A percentile compares a stretch with the other conserved stretches of the same genome.
phyloP scores from a whole-genome alignment of 2,329 filamentous ascomycete species.

The Xylariaceae sp. region DNA sequence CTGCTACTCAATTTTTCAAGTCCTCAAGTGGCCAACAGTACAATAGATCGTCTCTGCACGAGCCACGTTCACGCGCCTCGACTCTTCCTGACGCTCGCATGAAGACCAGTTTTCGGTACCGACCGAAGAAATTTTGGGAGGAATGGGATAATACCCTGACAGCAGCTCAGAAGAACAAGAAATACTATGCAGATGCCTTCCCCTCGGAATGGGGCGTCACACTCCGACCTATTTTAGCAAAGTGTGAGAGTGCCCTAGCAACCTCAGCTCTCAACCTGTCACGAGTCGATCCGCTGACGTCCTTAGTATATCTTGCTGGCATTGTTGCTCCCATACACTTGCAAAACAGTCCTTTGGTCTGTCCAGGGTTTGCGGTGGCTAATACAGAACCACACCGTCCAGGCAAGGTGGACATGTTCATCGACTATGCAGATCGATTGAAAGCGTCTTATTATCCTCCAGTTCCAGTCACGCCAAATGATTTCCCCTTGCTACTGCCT shows the following conservation, averaged over 20 bases:
- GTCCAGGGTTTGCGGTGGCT: slow-evolving; percentile 38
- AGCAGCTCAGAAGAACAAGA: slow-evolving; percentile 14
- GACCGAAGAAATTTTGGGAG: slow-evolving; percentile 37
- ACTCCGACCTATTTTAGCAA: slow-evolving; percentile 40
- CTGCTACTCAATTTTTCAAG: slow-evolving; percentile 33
- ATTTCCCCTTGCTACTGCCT: slow-evolving; percentile 33
- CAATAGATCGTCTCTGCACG: slow-evolving; percentile 37
- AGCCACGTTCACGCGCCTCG: slow-evolving; percentile 39
- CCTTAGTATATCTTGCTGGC: slow-evolving; percentile 44
- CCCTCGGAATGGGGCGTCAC: slow-evolving; percentile 40
- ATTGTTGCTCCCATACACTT: slow-evolving; percentile 34
- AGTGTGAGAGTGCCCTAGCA: slow-evolving; percentile 21
- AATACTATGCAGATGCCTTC: slow-evolving; percentile 25
- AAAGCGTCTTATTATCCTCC: slow-evolving; percentile 25
- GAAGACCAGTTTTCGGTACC: slow-evolving; percentile 35
- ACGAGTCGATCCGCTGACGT: not conserved
- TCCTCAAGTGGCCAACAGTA: slow-evolving; percentile 33
- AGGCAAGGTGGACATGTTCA: slow-evolving; percentile 40
- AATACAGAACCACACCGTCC: slow-evolving; percentile 36
- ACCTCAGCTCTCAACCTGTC: not conserved
- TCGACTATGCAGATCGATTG: slow-evolving; percentile 37
- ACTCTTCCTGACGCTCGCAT: slow-evolving; percentile 37
- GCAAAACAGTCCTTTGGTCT: slow-evolving; percentile 26
- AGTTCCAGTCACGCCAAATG: slow-evolving; percentile 30
- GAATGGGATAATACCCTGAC: slow-evolving; percentile 34